Evolutionary conservation across 768 basidiomycete species (phyloP).

Genomic region (Tulasnella sp.): DNA sequence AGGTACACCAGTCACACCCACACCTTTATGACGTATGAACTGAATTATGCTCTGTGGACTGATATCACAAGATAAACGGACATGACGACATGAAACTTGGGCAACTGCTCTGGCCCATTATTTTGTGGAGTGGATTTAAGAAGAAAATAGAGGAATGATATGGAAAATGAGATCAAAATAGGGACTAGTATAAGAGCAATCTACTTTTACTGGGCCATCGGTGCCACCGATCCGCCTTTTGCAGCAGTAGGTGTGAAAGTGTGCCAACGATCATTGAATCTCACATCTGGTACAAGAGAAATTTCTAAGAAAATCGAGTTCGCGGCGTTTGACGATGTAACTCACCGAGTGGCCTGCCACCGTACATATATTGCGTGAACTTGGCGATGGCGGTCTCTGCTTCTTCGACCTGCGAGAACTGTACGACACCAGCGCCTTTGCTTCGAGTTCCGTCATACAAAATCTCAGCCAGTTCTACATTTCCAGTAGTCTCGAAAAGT

Average conservation of each 20-base stretch:
- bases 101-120: too few relatives aligned
- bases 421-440: conserved; percentile 92
- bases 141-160: too few relatives aligned
- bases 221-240: conserved; percentile 38
- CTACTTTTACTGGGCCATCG: conserved; percentile 2
- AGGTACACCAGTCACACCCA: too few relatives aligned
- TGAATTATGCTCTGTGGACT: too few relatives aligned
- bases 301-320: conserved; percentile 6
- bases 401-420: conserved; percentile 75
- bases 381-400: conserved; percentile 95
- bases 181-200: too few relatives aligned
- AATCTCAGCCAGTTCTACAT: conserved; percentile 90
- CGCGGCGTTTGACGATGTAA: background rate
- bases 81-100: too few relatives aligned
- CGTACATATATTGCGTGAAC: conserved; percentile 93
- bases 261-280: conserved; percentile 94
- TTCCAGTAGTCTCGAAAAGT: conserved; percentile 93
- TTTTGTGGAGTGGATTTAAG: too few relatives aligned
- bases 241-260: conserved; percentile 81
- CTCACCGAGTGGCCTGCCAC: conserved; percentile 73
- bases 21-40: too few relatives aligned
- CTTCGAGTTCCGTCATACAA: conserved; percentile 83
- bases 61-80: too few relatives aligned
- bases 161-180: too few relatives aligned
- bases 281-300: conserved; percentile 47